Base-by-base conservation (phyloP, 2,329 filamentous ascomycete genomes). In the Sporothrix mexicana region DNA sequence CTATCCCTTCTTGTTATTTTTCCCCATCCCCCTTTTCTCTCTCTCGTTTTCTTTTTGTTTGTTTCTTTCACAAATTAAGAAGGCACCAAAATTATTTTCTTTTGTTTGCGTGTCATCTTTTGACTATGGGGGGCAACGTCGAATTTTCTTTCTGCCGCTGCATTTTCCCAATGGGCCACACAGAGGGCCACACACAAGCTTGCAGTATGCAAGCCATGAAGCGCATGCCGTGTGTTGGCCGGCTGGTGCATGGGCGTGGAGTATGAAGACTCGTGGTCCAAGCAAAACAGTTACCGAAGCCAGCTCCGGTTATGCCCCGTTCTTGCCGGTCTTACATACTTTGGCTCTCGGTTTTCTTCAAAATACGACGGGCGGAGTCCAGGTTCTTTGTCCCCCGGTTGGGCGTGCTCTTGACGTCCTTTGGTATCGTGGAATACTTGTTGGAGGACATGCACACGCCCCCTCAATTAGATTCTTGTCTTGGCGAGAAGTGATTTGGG, bases 201-300 rank as follows among this genome's bases (percentile, higher is more conserved):
- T 71, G 69, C 69, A 71, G 57, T 25, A 71, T 51, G 69, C 57
- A 71, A 25, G 51, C 20, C 43, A 49, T 15, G 43, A 30, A 17
- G 36, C 23, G 41, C 36, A 47, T 69, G 66, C 66, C 25, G 36
- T 53, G 47, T 55, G 25, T 17, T 41, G 66, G 25, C 66, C 41
- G 41, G 61, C 20, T 66, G 61, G 15, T 66, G 61, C 61, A 66
- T 47, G n/a, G n/a, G 41, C 61, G 61, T 20, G 61, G 17, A 23
- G n/a, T 8, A 69, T 17, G 4, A 49, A 53, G 8, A 57, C 30
- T 43, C 23, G 45, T 57, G 12, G 67, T 6, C 67, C 67, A 59
- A 69, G 36, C 69, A 49, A 23, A 36, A 62, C 41, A 70, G 53
- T 30, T 61, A n/a, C 69, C 43, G 69, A 70, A 62, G 57, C 41